These are phyloP conservation scores for Domatiomyces catenatus DNA, from an alignment of 2,329 filamentous ascomycete species.

Conservation along the genomic window DNA sequence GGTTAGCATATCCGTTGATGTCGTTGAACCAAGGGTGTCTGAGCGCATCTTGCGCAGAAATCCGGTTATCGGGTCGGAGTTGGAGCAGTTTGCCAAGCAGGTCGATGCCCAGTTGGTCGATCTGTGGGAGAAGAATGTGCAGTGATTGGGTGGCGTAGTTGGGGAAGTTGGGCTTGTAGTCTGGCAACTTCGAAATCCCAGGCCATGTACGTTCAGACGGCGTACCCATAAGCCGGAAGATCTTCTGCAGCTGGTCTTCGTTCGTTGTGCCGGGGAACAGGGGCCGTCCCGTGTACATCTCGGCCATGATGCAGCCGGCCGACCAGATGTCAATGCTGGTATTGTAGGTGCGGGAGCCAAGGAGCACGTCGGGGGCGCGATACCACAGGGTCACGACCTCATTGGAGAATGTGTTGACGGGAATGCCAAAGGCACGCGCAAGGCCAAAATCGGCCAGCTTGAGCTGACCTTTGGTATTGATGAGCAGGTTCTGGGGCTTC, in stretches of 20 bases:
- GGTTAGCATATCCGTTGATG: conserved; percentile 24
- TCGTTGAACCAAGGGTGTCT: conserved; percentile 83
- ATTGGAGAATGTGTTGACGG: conserved; percentile 80
- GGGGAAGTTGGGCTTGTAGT: conserved; percentile 91
- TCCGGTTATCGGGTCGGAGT: conserved; percentile 75
- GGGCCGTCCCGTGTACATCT: conserved; percentile 94
- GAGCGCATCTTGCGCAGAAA: conserved; percentile 73
- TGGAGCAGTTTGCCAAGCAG: conserved; percentile 83
- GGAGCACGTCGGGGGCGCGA: conserved; percentile 82
- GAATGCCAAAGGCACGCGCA: conserved; percentile 79
- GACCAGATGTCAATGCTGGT: conserved; percentile 99
- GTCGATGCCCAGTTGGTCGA: conserved; percentile 76
- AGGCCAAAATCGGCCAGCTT: conserved; percentile 85
- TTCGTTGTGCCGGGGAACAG: conserved; percentile 96
- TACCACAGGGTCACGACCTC: conserved; percentile 48
- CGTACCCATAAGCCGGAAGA: conserved; percentile 97
- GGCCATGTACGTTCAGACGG: conserved; percentile 93
- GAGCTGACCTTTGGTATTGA: conserved; percentile 71
- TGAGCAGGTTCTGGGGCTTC: conserved; percentile 81
- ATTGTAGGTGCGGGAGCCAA: conserved; percentile 91
- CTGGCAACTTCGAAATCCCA: conserved; percentile 85
- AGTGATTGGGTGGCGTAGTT: conserved; percentile 89
- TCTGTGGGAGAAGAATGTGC: conserved; percentile 70
- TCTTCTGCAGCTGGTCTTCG: conserved; percentile 91
- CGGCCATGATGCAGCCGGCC: conserved; percentile 97